phyloP scores from a whole-genome alignment of 1,284 basidiomycete species.

The Heimioporus retisporus region DNA sequence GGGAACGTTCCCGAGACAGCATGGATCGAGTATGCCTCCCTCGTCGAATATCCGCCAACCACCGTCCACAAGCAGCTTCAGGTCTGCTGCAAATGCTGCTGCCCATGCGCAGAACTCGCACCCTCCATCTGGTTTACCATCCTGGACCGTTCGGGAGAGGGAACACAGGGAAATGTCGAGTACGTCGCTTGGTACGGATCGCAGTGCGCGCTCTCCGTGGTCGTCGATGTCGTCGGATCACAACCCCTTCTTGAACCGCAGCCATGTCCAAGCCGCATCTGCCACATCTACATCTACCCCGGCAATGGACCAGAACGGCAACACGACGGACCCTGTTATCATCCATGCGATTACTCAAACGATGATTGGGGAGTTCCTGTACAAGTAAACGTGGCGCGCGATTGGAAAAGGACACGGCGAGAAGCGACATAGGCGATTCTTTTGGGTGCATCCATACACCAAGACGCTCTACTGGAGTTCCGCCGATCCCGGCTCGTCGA shows the following conservation, averaged over 20 bases:
- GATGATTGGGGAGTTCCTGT: constrained; percentile 99
- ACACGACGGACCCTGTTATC: constrained; percentile 83
- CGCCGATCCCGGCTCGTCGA: constrained; percentile 91
- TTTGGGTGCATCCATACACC: constrained; percentile 99
- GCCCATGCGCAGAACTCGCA: constrained; percentile 57
- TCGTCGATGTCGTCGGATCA: constrained; percentile 85
- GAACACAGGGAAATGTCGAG: constrained; percentile 67
- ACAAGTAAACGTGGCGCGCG: constrained; percentile 96
- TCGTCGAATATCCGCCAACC: constrained; percentile 73
- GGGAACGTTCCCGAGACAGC: constrained; percentile 59
- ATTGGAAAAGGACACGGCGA: constrained; percentile 94
- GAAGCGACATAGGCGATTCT: constrained; percentile 95
- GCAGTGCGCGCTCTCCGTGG: constrained; percentile 73
- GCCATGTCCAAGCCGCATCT: constrained; percentile 45
- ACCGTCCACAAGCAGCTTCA: constrained; percentile 84
- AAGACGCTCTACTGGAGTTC: constrained; percentile 99
- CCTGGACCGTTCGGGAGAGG: constrained; percentile 58
- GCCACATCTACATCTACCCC: constrained; percentile 53
- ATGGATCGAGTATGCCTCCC: constrained; percentile 79
- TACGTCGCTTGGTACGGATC: constrained; percentile 73
- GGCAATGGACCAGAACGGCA: constrained; percentile 18
- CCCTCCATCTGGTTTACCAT: constrained; percentile 51
- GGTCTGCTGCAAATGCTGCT: constrained; percentile 72
- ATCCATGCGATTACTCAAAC: constrained; percentile 99
- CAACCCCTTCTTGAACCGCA: constrained; percentile 54